Percentiles rank a stretch among this genome's conserved stretches.
Conservation (phyloP, 768 basidiomycete species). For the Tremella mesenterica region DNA sequence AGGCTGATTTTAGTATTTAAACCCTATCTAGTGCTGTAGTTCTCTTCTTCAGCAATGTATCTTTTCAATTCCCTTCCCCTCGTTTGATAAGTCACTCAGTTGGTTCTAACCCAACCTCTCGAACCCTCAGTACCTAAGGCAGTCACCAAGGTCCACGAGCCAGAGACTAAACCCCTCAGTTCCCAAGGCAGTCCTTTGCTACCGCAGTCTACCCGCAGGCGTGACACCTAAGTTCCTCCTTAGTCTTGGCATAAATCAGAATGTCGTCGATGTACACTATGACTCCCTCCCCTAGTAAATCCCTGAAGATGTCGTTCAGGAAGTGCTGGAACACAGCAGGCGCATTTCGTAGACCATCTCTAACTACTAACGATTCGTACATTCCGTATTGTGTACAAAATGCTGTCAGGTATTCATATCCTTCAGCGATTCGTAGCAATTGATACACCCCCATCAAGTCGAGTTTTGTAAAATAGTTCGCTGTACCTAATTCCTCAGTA, state of each 20-base stretch:
- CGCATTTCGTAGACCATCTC: conserved; percentile 30
- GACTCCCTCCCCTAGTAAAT: conserved; percentile 10
- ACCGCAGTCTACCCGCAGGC: too few relatives aligned
- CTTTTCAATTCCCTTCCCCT: too few relatives aligned
- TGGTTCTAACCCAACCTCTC: too few relatives aligned
- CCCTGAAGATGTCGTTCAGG: conserved; percentile 20
- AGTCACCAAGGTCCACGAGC: too few relatives aligned
- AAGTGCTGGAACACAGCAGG: conserved; percentile 26
- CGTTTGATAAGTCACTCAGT: too few relatives aligned
- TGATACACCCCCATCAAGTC: conserved; percentile 26
- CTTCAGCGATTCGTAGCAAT: conserved; percentile 24
- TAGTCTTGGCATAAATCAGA: conserved; percentile 7
- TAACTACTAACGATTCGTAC: conserved; percentile 19
- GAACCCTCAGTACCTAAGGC: too few relatives aligned
- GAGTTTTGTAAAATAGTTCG: conserved; percentile 20
- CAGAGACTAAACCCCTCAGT: too few relatives aligned
- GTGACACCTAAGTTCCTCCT: too few relatives aligned
- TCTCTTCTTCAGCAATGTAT: too few relatives aligned
- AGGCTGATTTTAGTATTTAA: too few relatives aligned
- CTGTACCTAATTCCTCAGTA: conserved; percentile 12
- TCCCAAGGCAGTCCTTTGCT: too few relatives aligned
- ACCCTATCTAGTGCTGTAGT: too few relatives aligned
- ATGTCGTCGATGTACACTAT: conserved; percentile 28
- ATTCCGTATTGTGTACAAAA: conserved; percentile 36
- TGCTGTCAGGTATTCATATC: conserved; percentile 42